Evolutionary conservation across 2,329 filamentous ascomycete species (phyloP).

Genomic region (Anisogramma anomala): DNA sequence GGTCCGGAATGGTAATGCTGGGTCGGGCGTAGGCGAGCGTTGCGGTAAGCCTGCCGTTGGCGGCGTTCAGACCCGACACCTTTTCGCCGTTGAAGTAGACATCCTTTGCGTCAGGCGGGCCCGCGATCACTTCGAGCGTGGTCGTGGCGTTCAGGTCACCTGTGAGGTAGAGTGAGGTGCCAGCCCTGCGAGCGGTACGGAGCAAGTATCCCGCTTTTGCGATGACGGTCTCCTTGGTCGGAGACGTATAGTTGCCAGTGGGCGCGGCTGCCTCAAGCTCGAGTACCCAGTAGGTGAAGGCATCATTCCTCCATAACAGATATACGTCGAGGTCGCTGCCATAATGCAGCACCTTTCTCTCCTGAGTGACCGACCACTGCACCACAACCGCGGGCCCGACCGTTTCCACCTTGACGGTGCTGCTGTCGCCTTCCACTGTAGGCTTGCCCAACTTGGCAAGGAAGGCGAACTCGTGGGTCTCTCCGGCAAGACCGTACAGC

Average conservation of each 20-base stretch:
- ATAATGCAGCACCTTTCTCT: conserved; percentile 23
- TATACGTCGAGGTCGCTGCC: conserved; percentile 30
- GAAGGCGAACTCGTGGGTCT: conserved; percentile 52
- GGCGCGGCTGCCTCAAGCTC: conserved; percentile 29
- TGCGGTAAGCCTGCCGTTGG: conserved; percentile 33
- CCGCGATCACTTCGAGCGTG: conserved; percentile 56
- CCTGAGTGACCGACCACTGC: conserved; percentile 22
- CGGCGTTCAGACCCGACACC: conserved; percentile 18
- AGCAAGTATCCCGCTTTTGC: conserved; percentile 54
- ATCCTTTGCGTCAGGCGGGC: conserved; percentile 34
- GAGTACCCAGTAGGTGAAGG: conserved; percentile 59
- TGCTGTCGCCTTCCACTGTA: conserved; percentile 15
- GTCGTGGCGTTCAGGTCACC: conserved; percentile 65
- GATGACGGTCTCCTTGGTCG: conserved; percentile 33
- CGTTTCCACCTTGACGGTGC: conserved; percentile 17
- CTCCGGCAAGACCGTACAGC: conserved; percentile 50
- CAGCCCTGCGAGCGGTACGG: conserved; percentile 45
- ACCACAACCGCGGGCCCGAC: conserved; percentile 18
- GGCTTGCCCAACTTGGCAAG: conserved; percentile 12
- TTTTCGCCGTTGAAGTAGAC: conserved; percentile 33
- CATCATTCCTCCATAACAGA: conserved; percentile 46
- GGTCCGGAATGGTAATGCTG: conserved; percentile 41
- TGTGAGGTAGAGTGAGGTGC: conserved; percentile 46
- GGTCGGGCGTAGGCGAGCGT: conserved; percentile 36
- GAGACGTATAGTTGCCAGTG: conserved; percentile 22